phyloP scores from a whole-genome alignment of 768 basidiomycete species.

The Filobasidium floriforme region DNA sequence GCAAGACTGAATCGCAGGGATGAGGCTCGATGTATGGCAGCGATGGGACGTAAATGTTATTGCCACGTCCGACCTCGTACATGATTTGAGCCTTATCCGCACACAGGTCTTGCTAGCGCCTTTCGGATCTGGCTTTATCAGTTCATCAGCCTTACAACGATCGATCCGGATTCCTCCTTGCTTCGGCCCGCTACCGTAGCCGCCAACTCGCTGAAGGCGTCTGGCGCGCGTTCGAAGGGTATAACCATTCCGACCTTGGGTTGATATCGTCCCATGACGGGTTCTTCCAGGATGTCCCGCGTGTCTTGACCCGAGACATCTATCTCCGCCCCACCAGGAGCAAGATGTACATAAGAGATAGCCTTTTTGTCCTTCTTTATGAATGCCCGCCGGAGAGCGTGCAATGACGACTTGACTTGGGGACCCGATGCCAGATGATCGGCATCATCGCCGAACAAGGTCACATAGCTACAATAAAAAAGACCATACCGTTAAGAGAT shows the following conservation, averaged over 20 bases:
- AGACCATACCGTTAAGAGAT: neutral
- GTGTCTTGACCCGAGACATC: conserved; percentile 39
- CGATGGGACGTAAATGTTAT: no score
- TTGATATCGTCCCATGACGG: conserved; percentile 31
- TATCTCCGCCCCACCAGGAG: conserved; percentile 39
- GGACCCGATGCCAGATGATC: conserved; percentile 21
- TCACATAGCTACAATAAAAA: conserved; percentile 56
- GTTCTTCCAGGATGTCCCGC: conserved; percentile 40
- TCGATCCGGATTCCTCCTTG: conserved; percentile 21
- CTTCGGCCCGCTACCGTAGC: conserved; percentile 12
- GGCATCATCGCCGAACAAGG: conserved; percentile 61
- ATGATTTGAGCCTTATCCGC: neutral
- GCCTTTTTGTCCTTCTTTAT: conserved; percentile 36
- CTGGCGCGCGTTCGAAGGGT: conserved; percentile 37
- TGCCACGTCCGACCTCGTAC: neutral
- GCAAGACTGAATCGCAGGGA: no score
- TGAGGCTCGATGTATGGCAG: no score
- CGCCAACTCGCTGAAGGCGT: conserved; percentile 31
- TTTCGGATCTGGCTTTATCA: conserved; percentile 7
- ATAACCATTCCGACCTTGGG: conserved; percentile 30
- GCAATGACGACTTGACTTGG: conserved; percentile 24
- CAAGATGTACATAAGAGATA: conserved; percentile 32
- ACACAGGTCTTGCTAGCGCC: neutral
- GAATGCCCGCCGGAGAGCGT: conserved; percentile 39
- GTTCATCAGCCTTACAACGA: conserved; percentile 32